Conservation (phyloP, 2,329 filamentous ascomycete genomes). For the Penicillium brevicompactum region DNA sequence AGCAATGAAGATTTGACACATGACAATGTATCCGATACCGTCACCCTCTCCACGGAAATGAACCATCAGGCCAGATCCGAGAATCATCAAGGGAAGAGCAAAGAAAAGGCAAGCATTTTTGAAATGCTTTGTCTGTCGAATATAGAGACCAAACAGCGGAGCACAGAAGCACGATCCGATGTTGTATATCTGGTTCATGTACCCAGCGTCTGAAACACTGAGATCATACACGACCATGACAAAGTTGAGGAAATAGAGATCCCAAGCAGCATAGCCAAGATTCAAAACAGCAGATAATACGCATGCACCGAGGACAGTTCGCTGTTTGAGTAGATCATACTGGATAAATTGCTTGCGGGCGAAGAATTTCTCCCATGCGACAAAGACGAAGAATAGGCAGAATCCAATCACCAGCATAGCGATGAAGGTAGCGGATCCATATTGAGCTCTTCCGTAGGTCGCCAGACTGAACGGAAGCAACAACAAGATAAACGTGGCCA, state of each 20-base stretch:
- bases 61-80: conserved; percentile 59
- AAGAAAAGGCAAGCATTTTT: conserved; percentile 56
- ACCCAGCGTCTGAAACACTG: conserved; percentile 45
- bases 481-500: conserved; percentile 63
- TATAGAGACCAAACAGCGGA: conserved; percentile 51
- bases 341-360: conserved; percentile 58
- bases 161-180: conserved; percentile 57
- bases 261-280: conserved; percentile 57
- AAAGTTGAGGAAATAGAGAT: conserved; percentile 57
- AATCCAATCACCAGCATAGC: conserved; percentile 57
- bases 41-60: conserved; percentile 54
- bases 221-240: conserved; percentile 57
- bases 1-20: conserved; percentile 60
- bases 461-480: conserved; percentile 67
- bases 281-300: conserved; percentile 52
- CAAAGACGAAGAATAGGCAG: conserved; percentile 56
- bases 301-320: conserved; percentile 56
- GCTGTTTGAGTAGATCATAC: conserved; percentile 53
- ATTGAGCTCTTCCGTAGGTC: conserved; percentile 40
- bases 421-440: conserved; percentile 52
- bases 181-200: conserved; percentile 55
- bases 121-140: conserved; percentile 54
- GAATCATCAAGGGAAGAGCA: conserved; percentile 54
- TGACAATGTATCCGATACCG: conserved; percentile 54
- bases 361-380: conserved; percentile 56